Conservation (phyloP, 768 basidiomycete species). For the Agaricus blazei region DNA sequence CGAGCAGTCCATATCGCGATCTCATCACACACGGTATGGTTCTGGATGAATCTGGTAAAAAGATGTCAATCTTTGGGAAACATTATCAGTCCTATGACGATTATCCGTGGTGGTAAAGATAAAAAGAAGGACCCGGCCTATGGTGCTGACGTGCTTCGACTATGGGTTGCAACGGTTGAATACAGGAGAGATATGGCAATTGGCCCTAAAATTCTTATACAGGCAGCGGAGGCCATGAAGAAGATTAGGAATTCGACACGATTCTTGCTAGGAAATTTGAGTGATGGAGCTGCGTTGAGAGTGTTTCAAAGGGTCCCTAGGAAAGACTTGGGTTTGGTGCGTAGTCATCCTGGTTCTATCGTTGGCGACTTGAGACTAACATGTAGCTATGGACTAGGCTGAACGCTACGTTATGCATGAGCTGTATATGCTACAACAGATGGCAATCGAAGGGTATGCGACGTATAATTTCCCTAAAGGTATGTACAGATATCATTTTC, state of each 20-base stretch:
- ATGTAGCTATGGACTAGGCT: conserved; percentile 36
- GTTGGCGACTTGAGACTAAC: neutral
- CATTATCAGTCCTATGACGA: conserved; percentile 75
- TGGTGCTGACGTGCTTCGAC: conserved; percentile 80
- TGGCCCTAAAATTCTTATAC: conserved; percentile 69
- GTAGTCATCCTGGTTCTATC: conserved; percentile 18
- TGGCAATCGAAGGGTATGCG: conserved; percentile 63
- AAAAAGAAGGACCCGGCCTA: conserved; percentile 71
- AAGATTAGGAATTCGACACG: conserved; percentile 84
- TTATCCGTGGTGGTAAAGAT: conserved; percentile 75
- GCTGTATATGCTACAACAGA: conserved; percentile 64
- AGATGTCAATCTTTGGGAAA: conserved; percentile 98
- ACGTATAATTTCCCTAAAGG: conserved; percentile 82
- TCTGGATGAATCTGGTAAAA: conserved; percentile 81
- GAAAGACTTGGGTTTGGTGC: conserved; percentile 59
- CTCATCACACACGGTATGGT: conserved; percentile 98
- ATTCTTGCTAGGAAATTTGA: conserved; percentile 81
- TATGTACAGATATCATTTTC: conserved; percentile 21
- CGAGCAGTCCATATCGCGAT: conserved; percentile 58
- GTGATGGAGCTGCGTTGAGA: conserved; percentile 26
- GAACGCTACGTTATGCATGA: conserved; percentile 89
- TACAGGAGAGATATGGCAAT: conserved; percentile 87
- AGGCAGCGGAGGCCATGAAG: conserved; percentile 69
- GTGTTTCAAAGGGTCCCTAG: conserved; percentile 31
- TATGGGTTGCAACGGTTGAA: conserved; percentile 91